Base-by-base conservation (phyloP, 2,329 filamentous ascomycete species). In the Talaromyces marneffei region DNA sequence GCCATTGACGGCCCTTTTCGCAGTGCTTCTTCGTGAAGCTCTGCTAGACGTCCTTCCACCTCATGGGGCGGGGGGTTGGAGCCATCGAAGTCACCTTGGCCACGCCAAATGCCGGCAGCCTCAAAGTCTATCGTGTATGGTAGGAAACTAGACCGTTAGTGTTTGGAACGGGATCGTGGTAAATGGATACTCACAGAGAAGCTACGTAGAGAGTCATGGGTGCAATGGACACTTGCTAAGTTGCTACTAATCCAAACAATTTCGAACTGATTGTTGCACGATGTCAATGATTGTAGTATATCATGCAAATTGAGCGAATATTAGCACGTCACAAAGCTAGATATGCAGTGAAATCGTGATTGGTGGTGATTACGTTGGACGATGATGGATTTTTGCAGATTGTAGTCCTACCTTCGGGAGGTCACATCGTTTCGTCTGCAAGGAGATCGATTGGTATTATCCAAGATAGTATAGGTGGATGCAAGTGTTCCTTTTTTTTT, bases 101-200 rank as follows among this genome's bases (percentile, higher is more conserved):
- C 61, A 60, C 63, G 57, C 33, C 62, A 66, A n/a, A 63, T 56
- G n/a, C 65, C 66, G 3, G 69, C 65, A 14, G 68, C 59, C 55
- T 70, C 67, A 46, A 75, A 75, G 60, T 74, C 69, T 62, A 75
- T 74, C 10, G 73, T 75, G 58, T 74, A 75, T 1, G 73, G 73
- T 40, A 75, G 72, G 50, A 74, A 75, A 14, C 72, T 75, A 57
- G 25, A 16, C 25, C 27, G 35, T 52, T 58, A 57, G 56, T 16
- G n/a, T 33, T 40, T 55, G 16, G 12, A 16, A 12, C 8, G 10
- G 14, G 40, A 31, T n/a, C 52, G 18, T 37, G 31, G 50, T 27
- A 7, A 10, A 25, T 5, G 8, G 50, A 39, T 37, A 65, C 71
- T 61, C 65, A 74, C 72, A 74, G 65, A 29, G 72, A 74, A n/a